Evolutionary conservation across 2,329 filamentous ascomycete species (phyloP).

Genomic region (Plectosphaerella plurivora): DNA sequence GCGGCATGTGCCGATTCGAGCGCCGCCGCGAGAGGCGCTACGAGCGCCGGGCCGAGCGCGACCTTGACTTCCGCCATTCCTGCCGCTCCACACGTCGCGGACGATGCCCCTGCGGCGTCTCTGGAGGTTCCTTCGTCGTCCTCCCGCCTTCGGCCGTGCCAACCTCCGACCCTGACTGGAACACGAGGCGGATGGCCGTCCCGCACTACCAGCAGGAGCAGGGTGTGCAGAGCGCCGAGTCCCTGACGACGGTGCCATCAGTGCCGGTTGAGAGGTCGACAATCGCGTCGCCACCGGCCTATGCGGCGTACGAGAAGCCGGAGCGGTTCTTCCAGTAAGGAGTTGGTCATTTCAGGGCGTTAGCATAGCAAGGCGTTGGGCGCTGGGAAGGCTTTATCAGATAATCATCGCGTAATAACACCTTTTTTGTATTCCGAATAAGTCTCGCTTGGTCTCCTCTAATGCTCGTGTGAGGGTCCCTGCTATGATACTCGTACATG

Average conservation of each 20-base stretch:
- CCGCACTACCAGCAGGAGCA: neutral
- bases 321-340: no score
- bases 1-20: neutral
- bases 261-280: neutral
- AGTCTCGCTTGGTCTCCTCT: neutral
- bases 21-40: neutral
- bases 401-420: neutral
- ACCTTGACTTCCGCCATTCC: neutral
- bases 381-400: no score
- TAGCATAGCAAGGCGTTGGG: no score
- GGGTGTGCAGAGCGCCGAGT: slow-evolving; percentile 1
- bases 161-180: no score
- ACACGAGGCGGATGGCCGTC: no score
- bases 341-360: no score
- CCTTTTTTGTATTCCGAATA: neutral
- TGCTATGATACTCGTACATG: neutral
- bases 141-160: no score
- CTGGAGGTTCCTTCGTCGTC: no score
- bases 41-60: neutral
- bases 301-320: neutral
- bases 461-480: neutral
- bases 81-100: no score
- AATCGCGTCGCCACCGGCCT: slow-evolving; percentile 6
- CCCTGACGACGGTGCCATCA: neutral
- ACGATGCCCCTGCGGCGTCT: no score